A percentile compares a stretch with the other conserved stretches of the same genome.
Conservation (phyloP, 768 basidiomycete genomes). For the Podaxis sp. region DNA sequence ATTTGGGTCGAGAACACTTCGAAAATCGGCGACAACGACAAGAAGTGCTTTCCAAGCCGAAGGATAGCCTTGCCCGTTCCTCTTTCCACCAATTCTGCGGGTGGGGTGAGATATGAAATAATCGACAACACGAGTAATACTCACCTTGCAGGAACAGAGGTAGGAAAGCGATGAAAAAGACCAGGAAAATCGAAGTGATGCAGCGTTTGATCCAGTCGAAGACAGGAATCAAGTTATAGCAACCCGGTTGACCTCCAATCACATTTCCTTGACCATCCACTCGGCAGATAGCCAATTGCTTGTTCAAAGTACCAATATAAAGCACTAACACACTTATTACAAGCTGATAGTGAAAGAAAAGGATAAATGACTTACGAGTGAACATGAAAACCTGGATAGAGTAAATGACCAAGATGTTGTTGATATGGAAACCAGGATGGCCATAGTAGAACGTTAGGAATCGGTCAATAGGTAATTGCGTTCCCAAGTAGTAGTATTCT, state of each 20-base stretch:
- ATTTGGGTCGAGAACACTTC: slow-evolving; percentile 99
- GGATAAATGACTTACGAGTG: slow-evolving; percentile 55
- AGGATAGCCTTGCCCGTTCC: slow-evolving; percentile 94
- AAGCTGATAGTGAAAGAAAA: slow-evolving; percentile 5
- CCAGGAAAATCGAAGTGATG: slow-evolving; percentile 96
- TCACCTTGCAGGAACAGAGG: slow-evolving; percentile 93
- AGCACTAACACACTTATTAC: slow-evolving; percentile 48
- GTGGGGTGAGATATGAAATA: neutral
- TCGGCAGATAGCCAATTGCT: slow-evolving; percentile 83
- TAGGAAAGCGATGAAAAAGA: slow-evolving; percentile 97
- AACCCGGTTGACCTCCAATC: slow-evolving; percentile 81
- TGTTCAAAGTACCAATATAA: slow-evolving; percentile 95
- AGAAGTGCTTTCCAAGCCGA: slow-evolving; percentile 93
- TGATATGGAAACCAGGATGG: slow-evolving; percentile 99
- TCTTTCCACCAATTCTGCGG: slow-evolving; percentile 86
- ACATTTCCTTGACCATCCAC: slow-evolving; percentile 79
- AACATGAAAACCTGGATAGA: slow-evolving; percentile 99
- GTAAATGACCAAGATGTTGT: slow-evolving; percentile 98
- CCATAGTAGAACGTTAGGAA: slow-evolving; percentile 99
- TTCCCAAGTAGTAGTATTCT: slow-evolving; percentile 98
- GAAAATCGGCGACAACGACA: slow-evolving; percentile 95
- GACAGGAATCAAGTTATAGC: slow-evolving; percentile 94
- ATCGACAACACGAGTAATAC: slow-evolving; percentile 16
- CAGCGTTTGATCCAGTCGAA: slow-evolving; percentile 98
- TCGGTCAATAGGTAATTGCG: slow-evolving; percentile 95